A percentile compares a stretch with the other conserved stretches of the same genome.
phyloP scores from a whole-genome alignment of 306 rosid species.

The Prosopis cineraria region DNA sequence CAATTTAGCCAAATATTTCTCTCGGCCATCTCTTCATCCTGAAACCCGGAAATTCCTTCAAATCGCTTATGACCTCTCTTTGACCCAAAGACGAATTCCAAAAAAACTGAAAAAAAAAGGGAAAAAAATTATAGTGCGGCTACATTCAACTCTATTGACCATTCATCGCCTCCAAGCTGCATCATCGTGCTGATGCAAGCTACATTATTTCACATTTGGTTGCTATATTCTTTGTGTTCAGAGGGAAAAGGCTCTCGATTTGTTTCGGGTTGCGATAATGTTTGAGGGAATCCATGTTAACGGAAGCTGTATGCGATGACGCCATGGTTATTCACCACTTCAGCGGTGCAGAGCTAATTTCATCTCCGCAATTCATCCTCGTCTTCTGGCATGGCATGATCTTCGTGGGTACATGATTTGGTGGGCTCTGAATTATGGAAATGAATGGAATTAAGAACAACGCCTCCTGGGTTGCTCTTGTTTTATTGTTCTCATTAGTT shows the following conservation, averaged over 20 bases:
- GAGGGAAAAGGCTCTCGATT: neutral
- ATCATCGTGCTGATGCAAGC: constrained; percentile 10
- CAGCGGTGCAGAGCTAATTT: neutral
- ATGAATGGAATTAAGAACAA: constrained; percentile 46
- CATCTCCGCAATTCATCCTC: neutral
- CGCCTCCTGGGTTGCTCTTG: constrained; percentile 30
- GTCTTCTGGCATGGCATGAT: constrained; percentile 39
- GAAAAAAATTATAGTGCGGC: neutral
- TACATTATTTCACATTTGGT: neutral
- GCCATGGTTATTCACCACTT: constrained; percentile 31
- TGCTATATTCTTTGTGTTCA: neutral
- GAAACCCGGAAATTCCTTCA: constrained; percentile 37
- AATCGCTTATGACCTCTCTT: constrained; percentile 22
- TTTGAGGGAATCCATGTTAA: neutral
- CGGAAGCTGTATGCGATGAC: neutral
- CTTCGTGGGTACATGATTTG: constrained; percentile 33
- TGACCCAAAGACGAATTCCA: constrained; percentile 6
- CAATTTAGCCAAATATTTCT: constrained; percentile 66
- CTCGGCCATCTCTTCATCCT: constrained; percentile 62
- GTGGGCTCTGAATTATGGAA: constrained; percentile 38
- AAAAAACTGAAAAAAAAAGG: neutral
- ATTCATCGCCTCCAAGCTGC: constrained; percentile 27
- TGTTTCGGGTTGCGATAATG: neutral
- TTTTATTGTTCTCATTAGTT: constrained; percentile 32
- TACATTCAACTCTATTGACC: neutral